Base-by-base conservation (phyloP, 2,329 filamentous ascomycete genomes). In the Anthostomella pinea region DNA sequence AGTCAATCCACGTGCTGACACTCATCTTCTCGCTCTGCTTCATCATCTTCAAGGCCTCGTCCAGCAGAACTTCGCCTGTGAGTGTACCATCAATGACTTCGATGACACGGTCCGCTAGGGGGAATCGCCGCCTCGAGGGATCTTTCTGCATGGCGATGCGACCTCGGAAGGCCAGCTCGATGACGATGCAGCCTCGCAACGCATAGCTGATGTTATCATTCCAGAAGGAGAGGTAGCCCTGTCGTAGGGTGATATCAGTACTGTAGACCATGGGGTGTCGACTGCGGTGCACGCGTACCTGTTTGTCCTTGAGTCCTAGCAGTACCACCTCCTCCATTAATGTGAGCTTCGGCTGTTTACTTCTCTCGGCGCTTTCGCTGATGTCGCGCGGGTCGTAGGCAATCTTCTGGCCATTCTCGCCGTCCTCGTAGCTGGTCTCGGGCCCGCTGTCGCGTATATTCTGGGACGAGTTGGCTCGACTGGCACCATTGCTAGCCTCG, bases 21-120 rank as follows among this genome's bases (percentile, higher is more conserved):
- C 93, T 97, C 93, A 98, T 97, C 77, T 95, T 96, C 73, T 98
- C 93, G 67, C 89, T 96, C 54, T 87, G 83, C 76, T 98, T 98
- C 91, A 98, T 98, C 90, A 98, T 95, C 75, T 98, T 98, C 59
- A 98, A 73, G 41, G 93, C 87, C 72, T 98, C 93, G 67, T 98
- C 93, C 58, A 98, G 78, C 56, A 98, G 77, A 48, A 97, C 93
- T 70, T 98, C 93, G 53, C 93, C 93, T 5, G 93, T 98, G 60
- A 96, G 75, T 41, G 89, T 91, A 61, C 96, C 91, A 66, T 98
- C 93, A 59, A 97, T 81, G 49, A 98, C 93, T 69, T 98, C 93
- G 65, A 98, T 96, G 53, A 93, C 75, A 52, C 93, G 81, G 68
- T 98, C 93, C 52, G 91, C 84, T 43, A 97, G 74, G 39, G 91